Base-by-base conservation (phyloP, 2,329 filamentous ascomycete genomes). In the Phialophora macrospora region DNA sequence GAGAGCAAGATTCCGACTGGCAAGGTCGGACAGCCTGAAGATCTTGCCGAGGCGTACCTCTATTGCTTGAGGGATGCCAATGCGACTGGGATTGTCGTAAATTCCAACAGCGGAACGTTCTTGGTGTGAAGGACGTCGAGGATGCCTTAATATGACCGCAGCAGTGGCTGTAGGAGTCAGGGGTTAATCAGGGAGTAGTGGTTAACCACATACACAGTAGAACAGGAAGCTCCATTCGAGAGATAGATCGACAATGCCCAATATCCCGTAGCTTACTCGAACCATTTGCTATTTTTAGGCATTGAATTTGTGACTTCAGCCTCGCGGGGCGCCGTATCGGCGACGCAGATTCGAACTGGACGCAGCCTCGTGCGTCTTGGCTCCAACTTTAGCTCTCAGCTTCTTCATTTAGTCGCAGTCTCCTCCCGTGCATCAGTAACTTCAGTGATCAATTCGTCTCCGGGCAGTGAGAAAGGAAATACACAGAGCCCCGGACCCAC, bases 11-110 rank as follows among this genome's bases (percentile, higher is more conserved):
- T 70, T 8, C 54, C 66, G 68, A 71, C 72, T 65, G 75, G 72
- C 68, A 78, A 74, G 63, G 73, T 82, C 3, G 80, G 75, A 1
- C 68, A 67, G 55, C 73, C 76, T 8, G 78, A 80, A 66, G 80
- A 82, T 71, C 74, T 82, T 38, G 77, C 78, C 3, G 81, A 84
- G 76, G 76, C 75, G 38, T 85, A 80, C 75, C 65, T 85, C 60
- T 83, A 79, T 70, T 70, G 78, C 24, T 76, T 85, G 77, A 80
- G 74, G 73, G 82, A 84, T 74, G 62, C 70, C 64, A 82, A 82
- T 72, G 72, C 80, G 30, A 79, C 79, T 20, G 83, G 81, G 4
- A 76, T 73, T 32, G 75, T 82, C 67, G 73, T 83, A 22, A 73
- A 75, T 65, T 80, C 80, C 7, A 80, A 81, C 73, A 78, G 79